phyloP scores from a whole-genome alignment of 768 basidiomycete genomes.

The Vishniacozyma victoriae region DNA sequence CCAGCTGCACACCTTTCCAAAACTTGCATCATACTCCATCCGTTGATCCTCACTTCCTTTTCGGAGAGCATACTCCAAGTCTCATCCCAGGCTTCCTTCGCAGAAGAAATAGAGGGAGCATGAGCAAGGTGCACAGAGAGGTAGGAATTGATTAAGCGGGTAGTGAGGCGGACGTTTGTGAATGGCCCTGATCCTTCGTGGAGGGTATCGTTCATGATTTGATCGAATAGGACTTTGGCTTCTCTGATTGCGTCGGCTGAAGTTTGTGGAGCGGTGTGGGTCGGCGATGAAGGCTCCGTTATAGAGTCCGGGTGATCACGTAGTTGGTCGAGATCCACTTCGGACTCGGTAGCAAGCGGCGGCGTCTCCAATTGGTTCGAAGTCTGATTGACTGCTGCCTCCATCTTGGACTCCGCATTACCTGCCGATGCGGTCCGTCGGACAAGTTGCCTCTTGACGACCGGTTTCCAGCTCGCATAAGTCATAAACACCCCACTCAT shows the following conservation, averaged over 20 bases:
- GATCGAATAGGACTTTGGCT: constrained; percentile 59
- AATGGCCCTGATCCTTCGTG: constrained; percentile 54
- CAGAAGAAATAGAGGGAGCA: constrained; percentile 51
- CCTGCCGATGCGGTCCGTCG: constrained; percentile 37
- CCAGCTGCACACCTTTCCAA: constrained; percentile 60
- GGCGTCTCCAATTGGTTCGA: neutral
- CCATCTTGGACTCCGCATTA: constrained; percentile 13
- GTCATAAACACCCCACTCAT: constrained; percentile 82
- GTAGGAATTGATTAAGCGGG: constrained; percentile 71
- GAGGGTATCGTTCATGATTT: too few relatives aligned
- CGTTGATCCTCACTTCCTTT: constrained; percentile 45
- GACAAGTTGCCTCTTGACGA: constrained; percentile 57
- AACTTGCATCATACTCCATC: constrained; percentile 59
- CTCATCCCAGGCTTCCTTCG: constrained; percentile 53
- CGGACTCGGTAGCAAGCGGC: too few relatives aligned
- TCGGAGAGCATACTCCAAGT: constrained; percentile 12
- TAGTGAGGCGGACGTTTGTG: constrained; percentile 54
- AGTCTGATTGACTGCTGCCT: neutral
- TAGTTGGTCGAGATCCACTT: neutral
- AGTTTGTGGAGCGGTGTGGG: neutral
- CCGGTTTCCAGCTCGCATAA: constrained; percentile 72
- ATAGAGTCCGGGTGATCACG: neutral
- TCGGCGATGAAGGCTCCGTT: neutral
- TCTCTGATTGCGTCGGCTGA: constrained; percentile 65
- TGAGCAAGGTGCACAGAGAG: constrained; percentile 68